A percentile compares a stretch with the other conserved stretches of the same genome.
Evolutionary conservation across 768 basidiomycete species (phyloP).

Genomic region (Lentinus brumalis): DNA sequence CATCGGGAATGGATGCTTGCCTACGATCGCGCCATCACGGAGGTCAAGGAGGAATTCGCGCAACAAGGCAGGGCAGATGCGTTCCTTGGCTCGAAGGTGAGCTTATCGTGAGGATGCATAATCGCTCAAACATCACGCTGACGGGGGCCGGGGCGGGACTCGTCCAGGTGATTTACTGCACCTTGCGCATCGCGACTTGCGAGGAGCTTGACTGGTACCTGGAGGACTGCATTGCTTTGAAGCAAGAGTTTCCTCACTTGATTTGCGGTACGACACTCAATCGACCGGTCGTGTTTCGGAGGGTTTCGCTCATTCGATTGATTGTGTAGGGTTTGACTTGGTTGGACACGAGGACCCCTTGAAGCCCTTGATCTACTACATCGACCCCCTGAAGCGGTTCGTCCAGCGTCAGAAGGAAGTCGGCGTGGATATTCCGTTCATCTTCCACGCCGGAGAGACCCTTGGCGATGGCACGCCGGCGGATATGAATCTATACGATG

Average conservation of each 20-base stretch:
- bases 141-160: no score
- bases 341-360: slow-evolving; percentile 73
- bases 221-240: slow-evolving; percentile 75
- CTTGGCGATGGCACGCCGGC: slow-evolving; percentile 74
- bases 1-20: slow-evolving; percentile 63
- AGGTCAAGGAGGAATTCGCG: slow-evolving; percentile 55
- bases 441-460: slow-evolving; percentile 83
- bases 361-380: slow-evolving; percentile 62
- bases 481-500: slow-evolving; percentile 77
- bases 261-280: slow-evolving; percentile 34
- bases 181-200: slow-evolving; percentile 53
- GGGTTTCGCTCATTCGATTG: not conserved
- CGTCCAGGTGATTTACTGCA: slow-evolving; percentile 71
- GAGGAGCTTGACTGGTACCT: slow-evolving; percentile 65
- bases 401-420: slow-evolving; percentile 55
- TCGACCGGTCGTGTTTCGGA: not conserved
- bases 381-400: slow-evolving; percentile 62
- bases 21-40: slow-evolving; percentile 52
- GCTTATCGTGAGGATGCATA: no score
- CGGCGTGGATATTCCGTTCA: slow-evolving; percentile 69
- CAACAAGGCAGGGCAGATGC: slow-evolving; percentile 55
- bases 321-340: slow-evolving; percentile 67
- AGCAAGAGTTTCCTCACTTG: slow-evolving; percentile 72
- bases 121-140: no score
- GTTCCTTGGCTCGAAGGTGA: slow-evolving; percentile 52